Conservation (phyloP, 768 basidiomycete species). For the Favolaschia claudopus region DNA sequence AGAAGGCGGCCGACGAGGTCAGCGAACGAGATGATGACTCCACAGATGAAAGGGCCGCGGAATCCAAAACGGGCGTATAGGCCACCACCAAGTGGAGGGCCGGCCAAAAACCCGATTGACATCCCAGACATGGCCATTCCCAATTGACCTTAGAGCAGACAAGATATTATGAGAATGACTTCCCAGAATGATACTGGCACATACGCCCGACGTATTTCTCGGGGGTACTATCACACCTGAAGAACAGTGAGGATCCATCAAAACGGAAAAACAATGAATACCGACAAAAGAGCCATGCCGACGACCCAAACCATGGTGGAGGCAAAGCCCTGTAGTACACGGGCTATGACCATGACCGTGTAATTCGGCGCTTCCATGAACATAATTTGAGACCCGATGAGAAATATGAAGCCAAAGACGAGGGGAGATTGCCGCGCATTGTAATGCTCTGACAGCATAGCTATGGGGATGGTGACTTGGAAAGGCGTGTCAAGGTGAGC, state of each 20-base stretch:
- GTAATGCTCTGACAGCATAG: constrained; percentile 61
- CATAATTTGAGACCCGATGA: constrained; percentile 63
- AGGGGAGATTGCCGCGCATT: constrained; percentile 56
- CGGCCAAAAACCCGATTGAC: constrained; percentile 53
- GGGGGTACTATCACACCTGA: constrained; percentile 64
- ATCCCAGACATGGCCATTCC: constrained; percentile 65
- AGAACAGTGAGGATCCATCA: background rate
- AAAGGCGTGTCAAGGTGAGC: background rate
- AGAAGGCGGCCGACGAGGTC: constrained; percentile 64
- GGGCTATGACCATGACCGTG: constrained; percentile 63
- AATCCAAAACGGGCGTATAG: constrained; percentile 64
- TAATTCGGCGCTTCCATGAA: constrained; percentile 69
- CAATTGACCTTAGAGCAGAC: constrained; percentile 52
- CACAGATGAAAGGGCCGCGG: constrained; percentile 66
- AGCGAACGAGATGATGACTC: constrained; percentile 50
- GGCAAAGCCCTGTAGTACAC: constrained; percentile 65
- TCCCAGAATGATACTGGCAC: constrained; percentile 23
- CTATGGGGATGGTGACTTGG: constrained; percentile 64
- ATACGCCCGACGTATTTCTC: constrained; percentile 56
- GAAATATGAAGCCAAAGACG: constrained; percentile 54
- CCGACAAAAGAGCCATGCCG: constrained; percentile 65
- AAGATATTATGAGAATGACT: background rate
- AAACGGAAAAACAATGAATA: background rate
- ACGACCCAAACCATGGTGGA: constrained; percentile 71
- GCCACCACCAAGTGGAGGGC: constrained; percentile 64